Evolutionary conservation across 163 green algal genomes (phyloP).

Genomic region (Scenedesmus sp.): DNA sequence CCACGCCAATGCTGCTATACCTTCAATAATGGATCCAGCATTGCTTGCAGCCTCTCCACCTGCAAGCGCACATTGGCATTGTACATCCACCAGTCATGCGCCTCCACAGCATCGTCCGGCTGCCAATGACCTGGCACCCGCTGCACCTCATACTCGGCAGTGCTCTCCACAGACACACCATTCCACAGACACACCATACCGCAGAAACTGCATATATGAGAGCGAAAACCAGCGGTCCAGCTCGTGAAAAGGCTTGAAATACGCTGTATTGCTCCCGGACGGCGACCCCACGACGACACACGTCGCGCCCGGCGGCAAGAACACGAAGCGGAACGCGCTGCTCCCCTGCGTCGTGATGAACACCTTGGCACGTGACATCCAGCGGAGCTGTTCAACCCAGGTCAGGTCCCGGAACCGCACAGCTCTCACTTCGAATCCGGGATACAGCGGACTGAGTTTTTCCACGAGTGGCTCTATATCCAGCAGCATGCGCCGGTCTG

Average conservation of each 20-base stretch:
- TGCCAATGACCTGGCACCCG: neutral
- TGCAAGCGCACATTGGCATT: neutral
- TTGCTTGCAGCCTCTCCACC: too few relatives aligned
- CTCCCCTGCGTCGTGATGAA: conserved; percentile 37
- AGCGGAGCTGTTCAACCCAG: neutral
- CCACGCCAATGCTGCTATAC: too few relatives aligned
- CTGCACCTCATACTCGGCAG: neutral
- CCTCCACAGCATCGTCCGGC: neutral
- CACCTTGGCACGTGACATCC: neutral
- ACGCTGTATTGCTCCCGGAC: neutral
- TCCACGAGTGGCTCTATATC: conserved; percentile 2
- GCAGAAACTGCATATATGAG: neutral
- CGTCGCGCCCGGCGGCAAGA: neutral
- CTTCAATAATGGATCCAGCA: too few relatives aligned
- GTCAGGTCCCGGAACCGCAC: conserved; percentile 16
- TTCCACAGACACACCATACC: too few relatives aligned
- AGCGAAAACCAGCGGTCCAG: conserved; percentile 30
- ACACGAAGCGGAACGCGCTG: conserved; percentile 29
- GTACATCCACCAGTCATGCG: neutral
- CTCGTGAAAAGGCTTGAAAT: conserved; percentile 3
- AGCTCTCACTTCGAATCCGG: neutral
- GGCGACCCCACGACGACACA: neutral
- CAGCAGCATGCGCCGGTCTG: conserved; percentile 14
- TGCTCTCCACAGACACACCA: neutral
- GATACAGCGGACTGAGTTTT: conserved; percentile 8